Conservation (phyloP, 2,329 filamentous ascomycete species). For the Claviceps sp. region DNA sequence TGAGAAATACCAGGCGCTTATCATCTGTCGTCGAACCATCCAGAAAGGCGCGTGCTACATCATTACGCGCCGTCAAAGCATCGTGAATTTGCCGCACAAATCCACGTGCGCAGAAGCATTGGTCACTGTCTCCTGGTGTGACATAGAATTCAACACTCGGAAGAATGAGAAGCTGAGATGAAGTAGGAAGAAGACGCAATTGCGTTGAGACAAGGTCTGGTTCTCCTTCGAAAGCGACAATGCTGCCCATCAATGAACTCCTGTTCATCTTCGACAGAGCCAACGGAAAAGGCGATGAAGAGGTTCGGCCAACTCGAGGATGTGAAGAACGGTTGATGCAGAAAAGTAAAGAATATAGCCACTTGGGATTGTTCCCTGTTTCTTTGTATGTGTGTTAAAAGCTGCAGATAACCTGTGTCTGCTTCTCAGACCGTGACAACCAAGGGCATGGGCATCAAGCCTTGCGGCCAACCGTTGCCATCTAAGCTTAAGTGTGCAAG, state of each 20-base stretch:
- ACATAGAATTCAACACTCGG: constrained; percentile 21
- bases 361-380: background rate
- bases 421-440: background rate
- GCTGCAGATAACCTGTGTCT: background rate
- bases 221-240: constrained; percentile 49
- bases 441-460: background rate
- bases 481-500: background rate
- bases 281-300: background rate
- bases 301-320: background rate
- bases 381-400: background rate
- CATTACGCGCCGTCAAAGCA: constrained; percentile 31
- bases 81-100: constrained; percentile 37
- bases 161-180: constrained; percentile 43
- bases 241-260: constrained; percentile 25
- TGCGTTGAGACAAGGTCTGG: constrained; percentile 42
- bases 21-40: constrained; percentile 28
- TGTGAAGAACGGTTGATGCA: background rate
- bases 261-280: constrained; percentile 8
- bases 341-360: background rate
- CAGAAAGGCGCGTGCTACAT: constrained; percentile 38
- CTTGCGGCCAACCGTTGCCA: background rate
- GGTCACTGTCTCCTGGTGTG: background rate
- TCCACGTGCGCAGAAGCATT: constrained; percentile 16
- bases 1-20: constrained; percentile 45
- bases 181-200: constrained; percentile 44